Evolutionary conservation across 345 rosid species (phyloP), one percentile per base, ranked within the genome.

Genomic region (Carallia brachiata): DNA sequence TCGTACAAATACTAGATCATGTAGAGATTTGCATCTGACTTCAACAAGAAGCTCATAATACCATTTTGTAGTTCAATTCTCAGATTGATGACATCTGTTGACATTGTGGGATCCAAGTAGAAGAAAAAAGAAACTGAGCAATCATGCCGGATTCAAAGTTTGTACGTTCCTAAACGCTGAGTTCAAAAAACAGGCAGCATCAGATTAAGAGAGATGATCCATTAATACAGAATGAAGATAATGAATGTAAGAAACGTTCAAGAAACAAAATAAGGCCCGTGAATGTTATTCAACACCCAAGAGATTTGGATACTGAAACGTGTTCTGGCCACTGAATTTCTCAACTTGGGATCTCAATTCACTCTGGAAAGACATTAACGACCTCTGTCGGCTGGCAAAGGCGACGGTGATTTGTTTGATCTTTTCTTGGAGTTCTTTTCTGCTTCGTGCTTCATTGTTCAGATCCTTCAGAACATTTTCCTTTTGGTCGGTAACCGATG

Each of bases 391-490:
- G 18, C 69, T 76, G 19, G 87, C 85, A 39, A 94, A 88, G 63
- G 91, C 90, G 12, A 71, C 68, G 75, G 86, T 82, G 66, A 94
- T 83, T 67, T 85, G 82, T 83, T 87, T 90, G 23, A 91, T 80
- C 82, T 91, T 90, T 77, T 86, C 92, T 74, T 87, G 89, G 2
- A 94, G 82, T 68, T 72, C 75, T 71, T 81, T 87, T 77, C 90
- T 88, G 73, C 87, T 79, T 72, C 69, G 81, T n/a, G 82, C 79
- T 87, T 90, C 92, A 50, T 54, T 62, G 69, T 80, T 84, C 68
- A 90, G 75, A 67, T 88, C 90, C 71, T 80, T 86, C 82, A 85
- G 77, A 55, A 78, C 77, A 69, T 81, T 87, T 65, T 90, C 96
- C 84, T 86, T 88, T 70, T 84, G 85, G 68, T 74, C 70, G 8